Evolutionary conservation across 2,329 filamentous ascomycete species (phyloP), one percentile per base, ranked within the genome.

Genomic region (Clarireedia homoeocarpa): DNA sequence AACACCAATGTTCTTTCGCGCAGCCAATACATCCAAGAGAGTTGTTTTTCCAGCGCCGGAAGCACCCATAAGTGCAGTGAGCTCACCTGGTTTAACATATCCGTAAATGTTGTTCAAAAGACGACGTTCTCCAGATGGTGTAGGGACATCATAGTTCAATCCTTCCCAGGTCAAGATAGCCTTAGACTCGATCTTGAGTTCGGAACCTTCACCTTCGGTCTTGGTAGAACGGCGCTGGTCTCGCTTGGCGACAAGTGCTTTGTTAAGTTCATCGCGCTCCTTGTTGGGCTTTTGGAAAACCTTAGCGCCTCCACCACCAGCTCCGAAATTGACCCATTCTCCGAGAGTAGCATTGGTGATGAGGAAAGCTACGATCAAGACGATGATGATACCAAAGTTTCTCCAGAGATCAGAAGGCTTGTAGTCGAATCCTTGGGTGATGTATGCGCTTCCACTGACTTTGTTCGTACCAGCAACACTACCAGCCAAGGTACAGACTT

Each of bases 161-260:
- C 88, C 77, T 68, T 92, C 88, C 87, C 90, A 96, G 0, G 91
- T 95, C 58, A 95, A 77, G n/a, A 90, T 76, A 38, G 84, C 82
- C 63, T 79, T 77, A 0, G 82, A 85, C 2, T 75, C 72, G 57
- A 85, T 82, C 40, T 71, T 79, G 36, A 85, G 71, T n/a, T 81
- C 75, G 2, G 64, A 63, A 3, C 40, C 30, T 7, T 74, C 69
- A 15, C 76, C 74, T 10, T 79, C 71, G 2, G 69, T 69, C 58
- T 71, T 76, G 5, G 54, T 34, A 72, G 74, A 63, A 72, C 79
- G 76, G 40, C 79, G 79, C 51, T 75, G 75, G 4, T 83, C 77
- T 17, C 77, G 78, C 71, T 86, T 88, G 53, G 77, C 74, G 9
- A 73, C 65, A 1, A 91, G 75, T 26, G 79, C 78, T 39, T 79